Evolutionary conservation across 306 rosid genomes (phyloP), one percentile per base, ranked within the genome.

Genomic region (Spatholobus suberectus): DNA sequence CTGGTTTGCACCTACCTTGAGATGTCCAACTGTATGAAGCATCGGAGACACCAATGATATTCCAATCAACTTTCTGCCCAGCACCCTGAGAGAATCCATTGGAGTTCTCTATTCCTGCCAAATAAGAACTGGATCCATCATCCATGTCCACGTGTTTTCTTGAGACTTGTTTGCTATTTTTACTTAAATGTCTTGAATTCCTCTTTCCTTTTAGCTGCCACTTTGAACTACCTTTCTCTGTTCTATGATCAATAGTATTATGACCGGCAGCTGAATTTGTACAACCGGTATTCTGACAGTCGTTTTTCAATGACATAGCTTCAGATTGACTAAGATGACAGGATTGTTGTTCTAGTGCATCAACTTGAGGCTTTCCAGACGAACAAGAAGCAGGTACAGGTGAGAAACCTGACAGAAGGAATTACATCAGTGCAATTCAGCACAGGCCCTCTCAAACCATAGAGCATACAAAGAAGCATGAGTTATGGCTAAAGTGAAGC

Each of bases 171-270:
- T 87, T 86, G 65, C 89, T 89, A 40, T 58, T 82, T 87, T 86
- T 89, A 61, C 84, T 74, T 55, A 37, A 52, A 83, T 81, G 87
- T 82, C 97, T 93, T 71, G 91, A 84, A 73, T 93, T 91, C 89
- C 97, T 83, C 90, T 93, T 93, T 85, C 97, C 88, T 87, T 93
- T 93, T 78, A 51, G 80, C 85, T 86, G 96, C 97, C 97, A 93
- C 89, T 90, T 79, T 63, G 97, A 93, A 79, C 89, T 87, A 84
- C 85, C 89, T 80, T 83, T 87, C 75, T 89, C 92, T 21, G 82
- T 83, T 71, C 90, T 80, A 52, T 70, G 83, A 58, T 62, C 83
- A 47, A 85, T 71, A 84, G 59, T 66, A 76, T 63, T 85, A 57
- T 72, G 84, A 77, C 69, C 69, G 12, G 81, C 79, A 35, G 76